Conservation (phyloP, 768 basidiomycete genomes). For the Tulasnella sp. region DNA sequence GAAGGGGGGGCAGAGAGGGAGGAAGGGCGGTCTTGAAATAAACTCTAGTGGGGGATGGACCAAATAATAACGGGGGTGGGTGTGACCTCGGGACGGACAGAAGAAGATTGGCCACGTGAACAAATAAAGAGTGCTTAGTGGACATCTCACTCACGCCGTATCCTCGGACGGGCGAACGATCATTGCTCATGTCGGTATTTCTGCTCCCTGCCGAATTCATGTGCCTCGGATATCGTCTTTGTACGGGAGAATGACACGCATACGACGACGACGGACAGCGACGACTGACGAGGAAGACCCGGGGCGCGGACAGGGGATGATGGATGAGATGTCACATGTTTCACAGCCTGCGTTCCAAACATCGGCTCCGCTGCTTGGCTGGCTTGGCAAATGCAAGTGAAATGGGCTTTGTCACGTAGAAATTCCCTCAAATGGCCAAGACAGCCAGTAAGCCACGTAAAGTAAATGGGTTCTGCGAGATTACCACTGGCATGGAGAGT, state of each 20-base stretch:
- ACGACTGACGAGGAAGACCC: neutral
- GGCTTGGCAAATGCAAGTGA: neutral
- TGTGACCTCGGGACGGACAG: neutral
- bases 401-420: neutral
- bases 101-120: neutral
- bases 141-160: neutral
- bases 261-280: neutral
- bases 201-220: neutral
- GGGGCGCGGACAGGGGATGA: neutral
- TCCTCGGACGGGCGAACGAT: neutral
- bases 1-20: neutral
- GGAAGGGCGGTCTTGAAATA: neutral
- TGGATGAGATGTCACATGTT: conserved; percentile 1
- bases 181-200: neutral
- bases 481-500: neutral
- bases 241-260: neutral
- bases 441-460: neutral
- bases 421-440: neutral
- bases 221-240: neutral
- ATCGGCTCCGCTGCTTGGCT: neutral
- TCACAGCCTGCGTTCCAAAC: neutral
- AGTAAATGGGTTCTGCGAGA: neutral
- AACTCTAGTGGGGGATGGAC: neutral
- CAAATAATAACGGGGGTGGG: neutral
- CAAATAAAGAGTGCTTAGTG: conserved; percentile 3